Evolutionary conservation across 228 moss, liverwort and hornwort species (phyloP).

Genomic region (Sphagnum magellanicum): DNA sequence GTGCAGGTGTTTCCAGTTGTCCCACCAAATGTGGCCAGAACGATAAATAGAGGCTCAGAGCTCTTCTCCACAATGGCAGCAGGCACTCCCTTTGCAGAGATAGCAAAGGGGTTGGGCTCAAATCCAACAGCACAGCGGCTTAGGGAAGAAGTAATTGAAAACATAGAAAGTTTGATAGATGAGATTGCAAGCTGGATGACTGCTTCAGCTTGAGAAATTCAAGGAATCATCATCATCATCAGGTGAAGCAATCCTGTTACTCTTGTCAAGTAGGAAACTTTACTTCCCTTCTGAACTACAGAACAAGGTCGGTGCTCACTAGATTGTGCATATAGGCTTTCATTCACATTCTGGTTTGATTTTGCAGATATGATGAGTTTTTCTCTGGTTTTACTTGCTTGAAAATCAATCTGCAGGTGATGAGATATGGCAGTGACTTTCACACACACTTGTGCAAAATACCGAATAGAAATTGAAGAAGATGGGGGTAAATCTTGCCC

Average conservation of each 20-base stretch:
- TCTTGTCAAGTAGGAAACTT: too few relatives aligned
- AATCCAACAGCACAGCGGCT: slow-evolving; percentile 30
- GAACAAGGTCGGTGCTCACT: too few relatives aligned
- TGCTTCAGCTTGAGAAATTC: slow-evolving; percentile 1
- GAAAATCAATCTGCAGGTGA: too few relatives aligned
- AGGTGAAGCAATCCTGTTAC: too few relatives aligned
- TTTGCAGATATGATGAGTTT: too few relatives aligned
- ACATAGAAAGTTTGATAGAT: slow-evolving; percentile 62
- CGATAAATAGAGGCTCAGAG: slow-evolving; percentile 60
- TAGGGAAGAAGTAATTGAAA: slow-evolving; percentile 49
- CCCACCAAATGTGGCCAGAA: slow-evolving; percentile 60
- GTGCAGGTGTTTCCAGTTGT: slow-evolving; percentile 68
- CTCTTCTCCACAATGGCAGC: slow-evolving; percentile 75
- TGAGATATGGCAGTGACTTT: not conserved
- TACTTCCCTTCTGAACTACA: too few relatives aligned
- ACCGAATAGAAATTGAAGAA: not conserved
- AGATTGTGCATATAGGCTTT: too few relatives aligned
- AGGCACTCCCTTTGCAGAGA: slow-evolving; percentile 66
- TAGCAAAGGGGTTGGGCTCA: slow-evolving; percentile 39
- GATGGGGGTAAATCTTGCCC: not conserved
- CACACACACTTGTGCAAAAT: not conserved
- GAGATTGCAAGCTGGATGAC: slow-evolving; percentile 68
- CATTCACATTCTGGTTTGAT: too few relatives aligned
- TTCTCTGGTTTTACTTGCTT: too few relatives aligned
- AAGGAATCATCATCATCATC: too few relatives aligned